Evolutionary conservation across 2,329 filamentous ascomycete species (phyloP).

Genomic region (Epichloe gansuensis): DNA sequence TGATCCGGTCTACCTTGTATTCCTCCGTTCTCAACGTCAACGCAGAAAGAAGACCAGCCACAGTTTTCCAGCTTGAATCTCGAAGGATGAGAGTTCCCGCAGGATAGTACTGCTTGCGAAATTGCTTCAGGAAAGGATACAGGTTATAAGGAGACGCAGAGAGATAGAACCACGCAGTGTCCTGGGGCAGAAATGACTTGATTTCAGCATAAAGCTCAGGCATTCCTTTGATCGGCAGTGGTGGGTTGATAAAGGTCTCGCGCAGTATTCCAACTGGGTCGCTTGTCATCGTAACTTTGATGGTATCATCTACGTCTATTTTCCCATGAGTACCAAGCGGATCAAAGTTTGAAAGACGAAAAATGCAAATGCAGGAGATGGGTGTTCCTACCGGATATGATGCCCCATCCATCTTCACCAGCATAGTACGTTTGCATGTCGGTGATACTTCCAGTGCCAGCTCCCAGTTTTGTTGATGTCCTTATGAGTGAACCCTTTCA

Average conservation of each 20-base stretch:
- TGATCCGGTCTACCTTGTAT: conserved; percentile 75
- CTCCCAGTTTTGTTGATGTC: conserved; percentile 37
- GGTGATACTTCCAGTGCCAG: conserved; percentile 40
- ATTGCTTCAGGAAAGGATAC: conserved; percentile 72
- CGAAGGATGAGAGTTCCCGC: conserved; percentile 73
- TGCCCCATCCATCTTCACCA: conserved; percentile 65
- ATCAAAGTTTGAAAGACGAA: neutral
- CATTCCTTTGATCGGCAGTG: conserved; percentile 66
- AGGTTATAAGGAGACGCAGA: conserved; percentile 91
- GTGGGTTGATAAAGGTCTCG: conserved; percentile 70
- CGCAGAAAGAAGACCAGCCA: conserved; percentile 66
- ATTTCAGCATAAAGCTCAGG: conserved; percentile 68
- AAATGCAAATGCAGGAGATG: neutral
- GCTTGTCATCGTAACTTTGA: conserved; percentile 78
- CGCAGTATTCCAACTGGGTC: conserved; percentile 69
- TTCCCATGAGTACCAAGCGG: neutral
- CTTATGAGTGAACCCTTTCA: conserved; percentile 31
- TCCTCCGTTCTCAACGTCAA: conserved; percentile 70
- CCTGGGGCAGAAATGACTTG: conserved; percentile 35
- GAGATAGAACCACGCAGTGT: conserved; percentile 81
- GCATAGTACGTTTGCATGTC: conserved; percentile 64
- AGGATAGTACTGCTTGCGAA: conserved; percentile 60
- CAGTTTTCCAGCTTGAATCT: conserved; percentile 75
- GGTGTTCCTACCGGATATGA: conserved; percentile 53
- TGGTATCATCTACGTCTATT: conserved; percentile 83